Conservation (phyloP, 2,329 filamentous ascomycete species). For the Cladosporium sp. region DNA sequence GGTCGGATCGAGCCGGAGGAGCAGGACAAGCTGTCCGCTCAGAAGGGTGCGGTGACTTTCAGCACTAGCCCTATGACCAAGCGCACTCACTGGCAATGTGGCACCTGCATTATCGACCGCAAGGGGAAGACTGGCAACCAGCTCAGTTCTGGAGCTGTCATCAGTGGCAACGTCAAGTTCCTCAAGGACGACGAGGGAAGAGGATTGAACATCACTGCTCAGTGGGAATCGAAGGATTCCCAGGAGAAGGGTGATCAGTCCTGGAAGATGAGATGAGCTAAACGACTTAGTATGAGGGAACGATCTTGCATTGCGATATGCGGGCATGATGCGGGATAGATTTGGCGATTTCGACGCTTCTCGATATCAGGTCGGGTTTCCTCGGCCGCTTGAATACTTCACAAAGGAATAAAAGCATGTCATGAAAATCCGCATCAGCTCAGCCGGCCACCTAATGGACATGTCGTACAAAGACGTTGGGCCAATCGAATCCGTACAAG, state of each 20-base stretch:
- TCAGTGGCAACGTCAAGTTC: constrained; percentile 13
- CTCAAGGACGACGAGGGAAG: constrained; percentile 31
- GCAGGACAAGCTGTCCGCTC: constrained; percentile 46
- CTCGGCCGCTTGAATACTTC: too few species aligned
- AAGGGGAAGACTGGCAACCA: constrained; percentile 36
- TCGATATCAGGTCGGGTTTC: too few species aligned
- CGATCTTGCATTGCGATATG: too few species aligned
- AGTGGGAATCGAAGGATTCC: constrained; percentile 32
- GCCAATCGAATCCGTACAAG: neutral
- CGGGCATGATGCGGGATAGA: too few species aligned
- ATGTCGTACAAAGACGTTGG: neutral
- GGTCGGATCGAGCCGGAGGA: constrained; percentile 35
- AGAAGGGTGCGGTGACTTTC: constrained; percentile 66
- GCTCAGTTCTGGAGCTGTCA: constrained; percentile 1
- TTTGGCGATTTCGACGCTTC: too few species aligned
- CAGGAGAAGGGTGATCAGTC: constrained; percentile 24
- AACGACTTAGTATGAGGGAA: neutral
- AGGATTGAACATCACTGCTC: constrained; percentile 36
- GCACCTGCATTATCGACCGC: constrained; percentile 64
- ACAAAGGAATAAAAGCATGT: too few species aligned
- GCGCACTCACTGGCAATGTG: constrained; percentile 88
- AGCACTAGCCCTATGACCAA: constrained; percentile 75
- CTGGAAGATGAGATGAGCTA: constrained; percentile 28
- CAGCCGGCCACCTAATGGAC: neutral
- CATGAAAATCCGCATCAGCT: neutral